Conservation (phyloP, 2,329 filamentous ascomycete species). For the Cordyceps tenuipes region DNA sequence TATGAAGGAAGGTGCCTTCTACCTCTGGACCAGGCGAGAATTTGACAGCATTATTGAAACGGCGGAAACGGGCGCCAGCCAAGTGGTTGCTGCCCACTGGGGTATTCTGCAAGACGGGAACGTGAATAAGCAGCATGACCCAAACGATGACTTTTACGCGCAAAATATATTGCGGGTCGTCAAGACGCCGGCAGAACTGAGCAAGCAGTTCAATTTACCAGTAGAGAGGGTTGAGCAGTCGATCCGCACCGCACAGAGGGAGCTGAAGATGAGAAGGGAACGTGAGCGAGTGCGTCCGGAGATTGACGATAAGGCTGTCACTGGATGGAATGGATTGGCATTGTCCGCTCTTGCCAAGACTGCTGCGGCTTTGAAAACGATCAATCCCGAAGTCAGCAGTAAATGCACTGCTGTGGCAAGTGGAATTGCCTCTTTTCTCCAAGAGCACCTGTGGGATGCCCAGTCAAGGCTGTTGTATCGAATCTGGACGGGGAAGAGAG, state of each 20-base stretch:
- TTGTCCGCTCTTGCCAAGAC: slow-evolving; percentile 75
- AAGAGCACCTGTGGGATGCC: slow-evolving; percentile 62
- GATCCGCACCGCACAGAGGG: slow-evolving; percentile 57
- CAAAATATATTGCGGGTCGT: slow-evolving; percentile 79
- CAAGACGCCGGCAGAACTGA: slow-evolving; percentile 59
- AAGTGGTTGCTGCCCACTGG: slow-evolving; percentile 76
- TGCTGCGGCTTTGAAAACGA: slow-evolving; percentile 54
- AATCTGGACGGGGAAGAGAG: slow-evolving; percentile 59
- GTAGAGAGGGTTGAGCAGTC: slow-evolving; percentile 60
- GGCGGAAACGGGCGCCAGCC: slow-evolving; percentile 48
- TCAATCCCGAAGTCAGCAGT: slow-evolving; percentile 48
- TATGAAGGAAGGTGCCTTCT: slow-evolving; percentile 86
- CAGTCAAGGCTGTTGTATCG: slow-evolving; percentile 57
- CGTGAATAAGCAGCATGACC: slow-evolving; percentile 71
- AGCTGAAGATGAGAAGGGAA: slow-evolving; percentile 63
- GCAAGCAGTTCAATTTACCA: slow-evolving; percentile 64
- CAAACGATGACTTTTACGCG: slow-evolving; percentile 90
- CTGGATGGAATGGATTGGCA: slow-evolving; percentile 81
- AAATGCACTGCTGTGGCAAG: slow-evolving; percentile 59
- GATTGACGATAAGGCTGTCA: slow-evolving; percentile 81
- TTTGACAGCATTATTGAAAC: slow-evolving; percentile 62
- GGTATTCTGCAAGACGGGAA: slow-evolving; percentile 80
- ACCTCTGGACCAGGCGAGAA: slow-evolving; percentile 87
- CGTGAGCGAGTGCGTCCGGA: slow-evolving; percentile 66
- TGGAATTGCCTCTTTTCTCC: slow-evolving; percentile 64